Evolutionary conservation across 106 monocot species (phyloP).

Genomic region (Hemerocallis citrina): DNA sequence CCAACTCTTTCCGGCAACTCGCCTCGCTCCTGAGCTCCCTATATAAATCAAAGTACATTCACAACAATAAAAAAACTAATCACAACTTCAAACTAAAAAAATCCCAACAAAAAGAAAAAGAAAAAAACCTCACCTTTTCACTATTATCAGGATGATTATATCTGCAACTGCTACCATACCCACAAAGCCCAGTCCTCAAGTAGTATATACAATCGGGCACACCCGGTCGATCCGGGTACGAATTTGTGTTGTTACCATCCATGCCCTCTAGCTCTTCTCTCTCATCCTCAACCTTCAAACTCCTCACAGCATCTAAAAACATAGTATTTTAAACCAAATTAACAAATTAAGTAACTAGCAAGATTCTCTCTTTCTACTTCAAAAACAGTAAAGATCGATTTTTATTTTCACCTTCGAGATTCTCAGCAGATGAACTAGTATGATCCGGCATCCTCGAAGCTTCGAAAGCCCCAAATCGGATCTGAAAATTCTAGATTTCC

Average conservation of each 20-base stretch:
- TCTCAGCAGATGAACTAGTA: slow-evolving; percentile 11
- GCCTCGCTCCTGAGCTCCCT: slow-evolving; percentile 34
- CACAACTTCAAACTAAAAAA: neutral
- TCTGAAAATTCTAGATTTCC: neutral
- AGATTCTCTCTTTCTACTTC: neutral
- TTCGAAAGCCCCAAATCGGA: neutral
- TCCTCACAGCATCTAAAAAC: slow-evolving; percentile 23
- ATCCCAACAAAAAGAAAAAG: neutral
- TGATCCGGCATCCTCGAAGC: slow-evolving; percentile 18
- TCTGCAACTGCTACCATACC: slow-evolving; percentile 63
- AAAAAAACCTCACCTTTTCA: slow-evolving; percentile 19
- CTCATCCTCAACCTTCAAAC: slow-evolving; percentile 14
- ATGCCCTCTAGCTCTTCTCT: slow-evolving; percentile 5
- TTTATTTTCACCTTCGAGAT: slow-evolving; percentile 7
- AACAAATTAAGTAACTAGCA: neutral
- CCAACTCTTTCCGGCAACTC: slow-evolving; percentile 72
- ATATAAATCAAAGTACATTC: slow-evolving; percentile 11
- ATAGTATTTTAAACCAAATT: neutral
- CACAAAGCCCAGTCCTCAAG: slow-evolving; percentile 60
- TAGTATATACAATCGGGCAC: slow-evolving; percentile 65
- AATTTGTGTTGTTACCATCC: slow-evolving; percentile 8
- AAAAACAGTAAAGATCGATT: neutral
- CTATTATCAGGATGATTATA: slow-evolving; percentile 57
- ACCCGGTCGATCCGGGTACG: slow-evolving; percentile 46
- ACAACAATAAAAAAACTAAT: neutral